Percentiles rank a stretch among this genome's conserved stretches.
phyloP scores from a whole-genome alignment of 2,329 filamentous ascomycete species.

The Neopestalotiopsis clavispora region DNA sequence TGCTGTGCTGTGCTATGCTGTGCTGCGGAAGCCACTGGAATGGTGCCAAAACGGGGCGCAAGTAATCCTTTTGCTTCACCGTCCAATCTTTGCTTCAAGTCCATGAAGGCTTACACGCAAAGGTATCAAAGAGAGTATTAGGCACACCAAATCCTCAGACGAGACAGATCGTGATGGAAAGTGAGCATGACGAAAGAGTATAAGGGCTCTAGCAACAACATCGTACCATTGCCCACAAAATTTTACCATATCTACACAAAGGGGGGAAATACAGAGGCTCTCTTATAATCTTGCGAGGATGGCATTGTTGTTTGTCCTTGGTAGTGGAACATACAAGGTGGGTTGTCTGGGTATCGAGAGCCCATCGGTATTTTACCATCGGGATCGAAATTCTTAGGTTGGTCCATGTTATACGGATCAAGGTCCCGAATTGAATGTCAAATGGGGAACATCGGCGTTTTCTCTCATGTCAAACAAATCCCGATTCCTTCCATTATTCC shows the following conservation, averaged over 20 bases:
- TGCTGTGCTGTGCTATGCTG: not conserved
- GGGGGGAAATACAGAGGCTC: not conserved
- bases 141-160: not conserved
- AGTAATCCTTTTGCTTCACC: not conserved
- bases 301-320: not conserved
- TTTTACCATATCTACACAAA: not conserved
- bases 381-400: not conserved
- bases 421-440: not conserved
- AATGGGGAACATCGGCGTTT: too few relatives aligned
- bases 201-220: not conserved
- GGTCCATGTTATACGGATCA: not conserved
- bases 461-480: too few relatives aligned
- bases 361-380: not conserved
- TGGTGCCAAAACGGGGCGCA: not conserved
- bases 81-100: not conserved
- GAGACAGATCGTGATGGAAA: not conserved
- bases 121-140: not conserved
- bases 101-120: not conserved
- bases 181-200: not conserved
- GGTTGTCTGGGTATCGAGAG: not conserved
- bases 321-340: not conserved
- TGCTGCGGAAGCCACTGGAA: not conserved
- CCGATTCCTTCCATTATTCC: too few relatives aligned
- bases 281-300: not conserved
- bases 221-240: constrained; percentile 9